phyloP scores from a whole-genome alignment of 2,329 filamentous ascomycete genomes.

The Blastomyces gilchristii region DNA sequence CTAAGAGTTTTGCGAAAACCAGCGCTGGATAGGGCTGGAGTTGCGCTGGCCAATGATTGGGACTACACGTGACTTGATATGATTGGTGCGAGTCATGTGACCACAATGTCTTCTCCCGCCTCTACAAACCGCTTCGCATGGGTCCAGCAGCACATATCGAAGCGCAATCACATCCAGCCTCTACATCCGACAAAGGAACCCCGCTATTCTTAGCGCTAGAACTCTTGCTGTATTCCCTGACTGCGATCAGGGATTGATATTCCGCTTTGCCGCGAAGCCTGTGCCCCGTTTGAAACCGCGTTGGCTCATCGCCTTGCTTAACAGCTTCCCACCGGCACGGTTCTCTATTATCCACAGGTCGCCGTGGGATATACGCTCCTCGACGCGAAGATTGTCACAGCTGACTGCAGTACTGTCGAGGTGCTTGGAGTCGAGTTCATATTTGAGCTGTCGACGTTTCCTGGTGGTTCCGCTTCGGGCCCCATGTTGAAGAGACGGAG shows the following conservation, averaged over 20 bases:
- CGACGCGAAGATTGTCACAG: background rate
- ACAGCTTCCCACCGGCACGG: background rate
- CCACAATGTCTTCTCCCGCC: conserved; percentile 20
- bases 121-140: conserved; percentile 30
- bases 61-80: background rate
- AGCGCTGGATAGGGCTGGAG: too few relatives aligned
- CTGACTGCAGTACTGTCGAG: background rate
- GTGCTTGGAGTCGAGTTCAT: conserved; percentile 3
- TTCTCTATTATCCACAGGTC: background rate
- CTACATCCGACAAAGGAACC: background rate
- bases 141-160: conserved; percentile 5
- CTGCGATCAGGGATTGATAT: background rate
- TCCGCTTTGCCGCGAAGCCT: background rate
- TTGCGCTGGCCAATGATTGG: too few relatives aligned
- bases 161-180: conserved; percentile 5
- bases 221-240: background rate
- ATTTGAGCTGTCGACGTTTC: conserved; percentile 2
- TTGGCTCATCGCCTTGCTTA: background rate
- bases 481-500: conserved; percentile 43
- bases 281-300: background rate
- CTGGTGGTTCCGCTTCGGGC: conserved; percentile 24
- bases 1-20: too few relatives aligned
- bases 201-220: background rate
- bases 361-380: background rate
- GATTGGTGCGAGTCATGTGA: conserved; percentile 9